phyloP scores from a whole-genome alignment of 176 grass and related monocot genomes.

The Pontederia paniculata region DNA sequence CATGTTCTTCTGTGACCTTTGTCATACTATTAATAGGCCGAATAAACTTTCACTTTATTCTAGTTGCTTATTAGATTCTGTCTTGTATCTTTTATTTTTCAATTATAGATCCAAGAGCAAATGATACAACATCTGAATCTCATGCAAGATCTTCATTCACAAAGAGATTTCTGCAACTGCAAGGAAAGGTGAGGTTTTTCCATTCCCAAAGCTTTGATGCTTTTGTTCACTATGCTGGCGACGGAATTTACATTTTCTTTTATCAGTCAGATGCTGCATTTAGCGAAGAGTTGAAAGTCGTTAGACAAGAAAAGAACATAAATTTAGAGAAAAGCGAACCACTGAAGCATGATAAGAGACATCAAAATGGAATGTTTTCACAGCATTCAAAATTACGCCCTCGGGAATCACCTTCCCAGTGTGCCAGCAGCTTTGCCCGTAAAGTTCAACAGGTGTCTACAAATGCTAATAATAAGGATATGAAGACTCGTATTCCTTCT shows the following conservation, averaged over 20 bases:
- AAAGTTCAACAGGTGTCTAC: constrained; percentile 31
- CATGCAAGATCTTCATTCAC: constrained; percentile 38
- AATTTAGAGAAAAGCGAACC: constrained; percentile 17
- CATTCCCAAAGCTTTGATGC: not conserved
- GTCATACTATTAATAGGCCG: no score
- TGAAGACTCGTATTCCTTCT: not conserved
- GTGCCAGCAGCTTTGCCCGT: constrained; percentile 20
- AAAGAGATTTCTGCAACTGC: constrained; percentile 1
- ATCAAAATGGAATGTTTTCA: constrained; percentile 21
- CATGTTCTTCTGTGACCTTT: no score
- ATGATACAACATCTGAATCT: constrained; percentile 24
- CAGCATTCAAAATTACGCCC: constrained; percentile 19
- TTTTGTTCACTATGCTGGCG: constrained; percentile 18
- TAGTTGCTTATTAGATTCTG: no score
- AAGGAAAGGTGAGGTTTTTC: constrained; percentile 32
- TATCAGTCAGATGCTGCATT: constrained; percentile 51
- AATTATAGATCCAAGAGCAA: constrained; percentile 15
- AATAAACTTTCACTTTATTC: no score
- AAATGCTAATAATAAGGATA: constrained; percentile 17
- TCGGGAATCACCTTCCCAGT: constrained; percentile 30
- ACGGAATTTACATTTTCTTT: constrained; percentile 39
- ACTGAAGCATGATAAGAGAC: constrained; percentile 27
- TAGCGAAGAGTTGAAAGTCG: constrained; percentile 21
- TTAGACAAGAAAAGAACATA: constrained; percentile 17
- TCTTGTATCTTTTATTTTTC: not conserved